These are phyloP conservation scores for Juglanconis sp. DNA, from an alignment of 2,329 filamentous ascomycete genomes.

Conservation along the genomic window DNA sequence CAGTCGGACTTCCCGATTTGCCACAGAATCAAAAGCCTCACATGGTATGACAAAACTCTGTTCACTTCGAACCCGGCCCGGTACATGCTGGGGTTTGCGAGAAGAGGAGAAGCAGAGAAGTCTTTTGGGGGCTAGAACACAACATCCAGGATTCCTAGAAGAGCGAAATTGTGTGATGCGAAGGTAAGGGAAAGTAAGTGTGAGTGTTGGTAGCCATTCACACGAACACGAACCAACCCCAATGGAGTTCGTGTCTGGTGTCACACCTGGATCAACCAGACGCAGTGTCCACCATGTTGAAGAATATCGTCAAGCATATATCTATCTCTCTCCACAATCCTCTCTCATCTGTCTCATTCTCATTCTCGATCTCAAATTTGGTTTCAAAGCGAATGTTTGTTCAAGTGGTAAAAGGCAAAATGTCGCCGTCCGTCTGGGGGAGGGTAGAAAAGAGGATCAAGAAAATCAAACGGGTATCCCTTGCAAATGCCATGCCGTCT, in stretches of 20 bases:
- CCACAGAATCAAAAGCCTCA: too few relatives aligned
- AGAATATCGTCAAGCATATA: background rate
- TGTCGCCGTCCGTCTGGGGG: background rate
- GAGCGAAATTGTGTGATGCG: background rate
- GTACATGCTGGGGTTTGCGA: too few relatives aligned
- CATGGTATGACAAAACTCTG: too few relatives aligned
- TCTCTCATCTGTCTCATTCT: slow-evolving; percentile 1
- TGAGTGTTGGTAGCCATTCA: too few relatives aligned
- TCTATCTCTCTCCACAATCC: background rate
- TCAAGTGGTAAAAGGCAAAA: background rate
- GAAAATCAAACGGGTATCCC: slow-evolving; percentile 22
- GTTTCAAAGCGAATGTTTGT: slow-evolving; percentile 12
- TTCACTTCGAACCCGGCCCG: too few relatives aligned
- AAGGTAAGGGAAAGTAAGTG: background rate
- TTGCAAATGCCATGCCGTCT: slow-evolving; percentile 21
- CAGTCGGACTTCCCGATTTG: too few relatives aligned
- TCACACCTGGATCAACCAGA: slow-evolving; percentile 10
- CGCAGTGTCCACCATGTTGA: background rate
- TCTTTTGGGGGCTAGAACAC: too few relatives aligned
- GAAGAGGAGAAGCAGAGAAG: too few relatives aligned
- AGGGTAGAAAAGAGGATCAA: slow-evolving; percentile 3
- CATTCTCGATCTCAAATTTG: slow-evolving; percentile 1
- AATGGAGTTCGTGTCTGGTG: background rate
- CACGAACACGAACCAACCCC: background rate
- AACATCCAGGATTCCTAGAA: too few relatives aligned